Conservation (phyloP, 345 rosid genomes). For the Theobroma cacao region DNA sequence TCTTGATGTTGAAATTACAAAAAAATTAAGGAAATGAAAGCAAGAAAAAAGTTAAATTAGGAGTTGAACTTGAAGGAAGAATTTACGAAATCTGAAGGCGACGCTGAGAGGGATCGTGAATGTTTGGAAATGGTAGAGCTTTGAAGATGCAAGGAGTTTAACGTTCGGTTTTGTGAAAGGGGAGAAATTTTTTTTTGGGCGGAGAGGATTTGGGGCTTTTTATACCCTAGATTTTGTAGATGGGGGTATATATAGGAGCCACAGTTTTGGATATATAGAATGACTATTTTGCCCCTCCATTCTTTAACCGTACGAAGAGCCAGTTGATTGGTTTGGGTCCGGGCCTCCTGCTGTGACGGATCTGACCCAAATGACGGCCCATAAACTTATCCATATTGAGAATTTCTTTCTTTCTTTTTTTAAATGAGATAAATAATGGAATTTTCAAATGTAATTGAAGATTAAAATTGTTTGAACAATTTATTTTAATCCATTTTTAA, state of each 20-base stretch:
- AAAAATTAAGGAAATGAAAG: background rate
- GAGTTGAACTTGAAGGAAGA: background rate
- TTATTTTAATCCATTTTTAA: background rate
- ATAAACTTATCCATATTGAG: background rate
- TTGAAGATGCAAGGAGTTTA: constrained; percentile 15
- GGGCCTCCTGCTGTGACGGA: background rate
- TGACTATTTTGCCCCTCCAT: constrained; percentile 30
- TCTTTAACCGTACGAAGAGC: too few species aligned
- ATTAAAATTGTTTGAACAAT: too few species aligned
- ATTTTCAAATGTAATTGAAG: background rate
- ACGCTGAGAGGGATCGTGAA: constrained; percentile 18
- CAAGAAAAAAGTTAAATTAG: background rate
- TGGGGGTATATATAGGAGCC: constrained; percentile 59
- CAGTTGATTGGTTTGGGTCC: background rate
- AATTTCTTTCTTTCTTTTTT: background rate
- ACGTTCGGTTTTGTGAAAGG: constrained; percentile 26
- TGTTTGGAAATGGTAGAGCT: constrained; percentile 7
- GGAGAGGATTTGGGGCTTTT: constrained; percentile 57
- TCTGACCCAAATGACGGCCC: background rate
- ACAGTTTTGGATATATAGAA: constrained; percentile 5
- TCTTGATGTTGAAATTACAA: background rate
- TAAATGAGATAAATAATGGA: background rate
- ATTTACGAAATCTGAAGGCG: constrained; percentile 31
- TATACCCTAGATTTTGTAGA: constrained; percentile 90
- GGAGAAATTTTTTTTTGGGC: constrained; percentile 35